Evolutionary conservation across 805 yeast genomes (phyloP), one percentile per base, ranked within the genome.

Genomic region (Ogataea siamensis): DNA sequence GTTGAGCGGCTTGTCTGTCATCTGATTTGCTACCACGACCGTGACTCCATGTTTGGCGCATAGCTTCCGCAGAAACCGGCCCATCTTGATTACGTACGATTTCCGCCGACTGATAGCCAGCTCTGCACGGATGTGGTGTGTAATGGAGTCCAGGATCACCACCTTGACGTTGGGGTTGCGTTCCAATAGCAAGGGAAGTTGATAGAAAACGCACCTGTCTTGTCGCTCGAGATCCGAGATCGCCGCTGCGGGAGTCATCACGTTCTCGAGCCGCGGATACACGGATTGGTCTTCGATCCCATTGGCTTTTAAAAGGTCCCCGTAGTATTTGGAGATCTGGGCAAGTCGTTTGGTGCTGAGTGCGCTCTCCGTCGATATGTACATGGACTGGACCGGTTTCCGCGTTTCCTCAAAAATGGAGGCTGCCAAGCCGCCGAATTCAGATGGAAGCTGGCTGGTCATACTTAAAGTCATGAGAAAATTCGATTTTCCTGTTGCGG

Each of bases 401-500:
- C 26, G 29, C 13, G 22, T 10, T 17, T 36, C 32, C 5, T 39
- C 44, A 35, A 57, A 58, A 2, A 60, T 42, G 2, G 62, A 57
- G 1, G 49, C 44, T 1, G 63, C 68, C 7, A 75, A 43, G 0
- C 85, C 84, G 4, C 79, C 78, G 24, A 61, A 46, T 12, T 57
- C 62, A 8, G 17, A 31, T 0, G 80, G 72, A 7, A 74, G 49
- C 46, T 81, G 87, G 9, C 80, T 76, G 2, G 78, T 63, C 3
- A 78, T 63, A 2, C 83, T 68, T 35, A 88, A 51, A 47, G 83
- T 91, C 64, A 81, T 70, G 17, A 84, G 62, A 4, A 89, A 62
- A 49, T 89, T 94, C 0, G 96, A 81, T 53, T 91, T 91, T 0
- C 96, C 98, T 1, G 84, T 73, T 0, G 94, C 85, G 34, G 94